A percentile compares a stretch with the other conserved stretches of the same genome.
Conservation (phyloP, 2,329 filamentous ascomycete genomes). For the Onygena corvina region DNA sequence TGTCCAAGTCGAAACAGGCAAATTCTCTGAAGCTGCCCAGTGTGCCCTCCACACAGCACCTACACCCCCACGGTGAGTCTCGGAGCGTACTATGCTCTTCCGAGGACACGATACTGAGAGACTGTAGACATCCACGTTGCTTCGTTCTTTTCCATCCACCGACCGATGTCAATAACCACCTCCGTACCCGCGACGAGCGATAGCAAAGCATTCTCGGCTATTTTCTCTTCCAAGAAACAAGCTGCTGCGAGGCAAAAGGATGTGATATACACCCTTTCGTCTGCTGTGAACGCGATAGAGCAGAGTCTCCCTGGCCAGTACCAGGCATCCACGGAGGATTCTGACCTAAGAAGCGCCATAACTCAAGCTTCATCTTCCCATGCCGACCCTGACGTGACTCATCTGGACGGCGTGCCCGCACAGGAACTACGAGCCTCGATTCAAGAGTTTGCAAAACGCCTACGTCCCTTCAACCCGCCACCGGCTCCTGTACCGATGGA, state of each 20-base stretch:
- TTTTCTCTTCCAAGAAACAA: constrained; percentile 56
- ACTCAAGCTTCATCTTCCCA: constrained; percentile 22
- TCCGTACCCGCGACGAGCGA: constrained; percentile 62
- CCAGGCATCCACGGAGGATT: constrained; percentile 21
- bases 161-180: constrained; percentile 78
- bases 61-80: constrained; percentile 37
- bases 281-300: constrained; percentile 36
- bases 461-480: constrained; percentile 75
- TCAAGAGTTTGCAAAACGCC: constrained; percentile 56
- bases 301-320: constrained; percentile 23
- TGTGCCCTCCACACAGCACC: constrained; percentile 39
- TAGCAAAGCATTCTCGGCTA: constrained; percentile 66
- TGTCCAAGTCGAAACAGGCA: constrained; percentile 29
- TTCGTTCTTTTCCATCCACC: constrained; percentile 89
- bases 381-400: constrained; percentile 26
- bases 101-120: constrained; percentile 14
- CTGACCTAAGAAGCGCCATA: constrained; percentile 25
- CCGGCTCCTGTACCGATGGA: constrained; percentile 57
- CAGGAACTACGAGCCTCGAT: constrained; percentile 53
- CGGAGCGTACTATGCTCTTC: background rate
- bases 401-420: constrained; percentile 40
- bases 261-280: constrained; percentile 55
- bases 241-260: constrained; percentile 37
- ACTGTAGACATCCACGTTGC: constrained; percentile 68
- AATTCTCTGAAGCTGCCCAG: constrained; percentile 36